Evolutionary conservation across 2,329 filamentous ascomycete species (phyloP).

Genomic region (Fusarium torreyae): DNA sequence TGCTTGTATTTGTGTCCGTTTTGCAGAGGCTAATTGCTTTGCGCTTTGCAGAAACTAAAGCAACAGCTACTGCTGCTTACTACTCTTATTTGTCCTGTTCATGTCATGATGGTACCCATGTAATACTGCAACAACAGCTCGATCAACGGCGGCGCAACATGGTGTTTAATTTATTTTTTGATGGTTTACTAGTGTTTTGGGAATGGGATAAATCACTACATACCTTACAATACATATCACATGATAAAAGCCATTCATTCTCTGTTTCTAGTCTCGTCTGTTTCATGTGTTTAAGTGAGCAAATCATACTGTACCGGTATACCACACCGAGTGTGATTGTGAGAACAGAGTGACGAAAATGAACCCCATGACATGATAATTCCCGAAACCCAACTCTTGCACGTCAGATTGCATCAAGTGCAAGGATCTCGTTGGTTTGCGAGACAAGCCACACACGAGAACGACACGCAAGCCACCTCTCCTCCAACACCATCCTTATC

Average conservation of each 20-base stretch:
- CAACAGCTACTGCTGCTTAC: constrained; percentile 1
- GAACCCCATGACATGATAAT: constrained; percentile 3
- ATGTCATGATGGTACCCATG: constrained; percentile 40
- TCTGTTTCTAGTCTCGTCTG: no score
- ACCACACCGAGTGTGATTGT: constrained; percentile 3
- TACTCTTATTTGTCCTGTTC: constrained; percentile 3
- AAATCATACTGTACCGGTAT: neutral
- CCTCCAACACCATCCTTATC: constrained; percentile 16
- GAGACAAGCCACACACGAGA: constrained; percentile 31
- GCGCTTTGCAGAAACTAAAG: constrained; percentile 42
- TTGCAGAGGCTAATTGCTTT: constrained; percentile 48
- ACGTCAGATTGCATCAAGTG: constrained; percentile 39
- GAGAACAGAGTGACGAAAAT: constrained; percentile 18
- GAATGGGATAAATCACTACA: constrained; percentile 25
- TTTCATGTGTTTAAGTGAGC: no score
- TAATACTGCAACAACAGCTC: constrained; percentile 35
- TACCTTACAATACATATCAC: neutral
- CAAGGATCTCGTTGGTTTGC: constrained; percentile 11
- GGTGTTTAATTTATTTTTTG: constrained; percentile 34
- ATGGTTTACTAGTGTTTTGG: constrained; percentile 17
- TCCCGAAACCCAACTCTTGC: constrained; percentile 3
- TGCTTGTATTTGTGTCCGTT: constrained; percentile 12
- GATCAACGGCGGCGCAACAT: constrained; percentile 37
- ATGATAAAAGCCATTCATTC: neutral
- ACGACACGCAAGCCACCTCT: constrained; percentile 36